Percentiles rank a stretch among this genome's conserved stretches.
Conservation (phyloP, 2,329 filamentous ascomycete genomes). For the Hypoxylon sp. region DNA sequence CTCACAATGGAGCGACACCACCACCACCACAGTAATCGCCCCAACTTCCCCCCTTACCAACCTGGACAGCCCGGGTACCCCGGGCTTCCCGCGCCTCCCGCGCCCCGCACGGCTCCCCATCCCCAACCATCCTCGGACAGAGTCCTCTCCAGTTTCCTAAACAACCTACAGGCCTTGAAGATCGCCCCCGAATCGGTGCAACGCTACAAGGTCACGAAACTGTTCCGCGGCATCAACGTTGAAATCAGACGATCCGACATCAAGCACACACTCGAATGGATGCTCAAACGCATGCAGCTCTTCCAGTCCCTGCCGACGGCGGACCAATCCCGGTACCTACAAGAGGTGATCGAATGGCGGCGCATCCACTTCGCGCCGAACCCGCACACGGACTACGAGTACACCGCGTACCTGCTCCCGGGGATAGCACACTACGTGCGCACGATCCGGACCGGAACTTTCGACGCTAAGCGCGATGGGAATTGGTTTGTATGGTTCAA, state of each 20-base stretch:
- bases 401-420: neutral
- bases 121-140: too few relatives aligned
- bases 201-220: neutral
- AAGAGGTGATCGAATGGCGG: neutral
- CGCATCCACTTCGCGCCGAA: neutral
- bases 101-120: too few relatives aligned
- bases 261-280: neutral
- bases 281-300: neutral
- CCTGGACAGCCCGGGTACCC: too few relatives aligned
- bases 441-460: neutral
- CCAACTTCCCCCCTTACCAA: too few relatives aligned
- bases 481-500: constrained; percentile 10
- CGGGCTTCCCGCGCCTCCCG: too few relatives aligned
- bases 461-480: neutral
- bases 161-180: neutral
- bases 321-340: constrained; percentile 1
- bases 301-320: neutral
- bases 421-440: neutral
- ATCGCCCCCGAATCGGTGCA: neutral
- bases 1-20: neutral
- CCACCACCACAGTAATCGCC: too few relatives aligned
- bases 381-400: neutral
- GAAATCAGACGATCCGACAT: neutral
- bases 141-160: too few relatives aligned
- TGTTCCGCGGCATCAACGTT: neutral